Evolutionary conservation across 2,329 filamentous ascomycete genomes (phyloP).

Genomic region (Tolypocladium endophyticum): DNA sequence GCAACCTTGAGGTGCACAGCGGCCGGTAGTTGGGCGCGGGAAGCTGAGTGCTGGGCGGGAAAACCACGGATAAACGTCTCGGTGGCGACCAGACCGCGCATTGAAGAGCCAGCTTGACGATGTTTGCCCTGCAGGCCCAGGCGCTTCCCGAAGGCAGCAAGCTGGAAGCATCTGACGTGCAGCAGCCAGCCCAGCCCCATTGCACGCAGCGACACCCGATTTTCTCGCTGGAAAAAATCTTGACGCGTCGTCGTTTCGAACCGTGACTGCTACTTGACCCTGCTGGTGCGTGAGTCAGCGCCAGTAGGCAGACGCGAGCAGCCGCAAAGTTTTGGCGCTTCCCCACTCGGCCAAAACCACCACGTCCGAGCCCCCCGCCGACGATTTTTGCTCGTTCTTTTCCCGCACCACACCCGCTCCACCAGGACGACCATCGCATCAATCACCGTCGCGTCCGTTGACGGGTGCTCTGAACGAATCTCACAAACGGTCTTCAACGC

Average conservation of each 20-base stretch:
- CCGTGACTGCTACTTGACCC: background rate
- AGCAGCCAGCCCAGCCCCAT: background rate
- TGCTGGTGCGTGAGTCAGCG: background rate
- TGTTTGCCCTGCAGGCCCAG: background rate
- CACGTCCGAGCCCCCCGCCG: background rate
- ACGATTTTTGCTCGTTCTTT: background rate
- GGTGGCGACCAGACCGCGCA: background rate
- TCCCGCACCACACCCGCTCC: background rate
- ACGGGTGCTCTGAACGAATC: background rate
- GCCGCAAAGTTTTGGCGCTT: background rate
- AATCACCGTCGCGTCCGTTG: background rate
- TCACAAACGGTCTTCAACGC: background rate
- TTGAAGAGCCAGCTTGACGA: background rate
- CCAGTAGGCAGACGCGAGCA: background rate
- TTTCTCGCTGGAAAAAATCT: background rate
- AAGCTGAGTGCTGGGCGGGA: background rate
- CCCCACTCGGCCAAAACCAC: background rate
- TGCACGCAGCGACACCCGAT: background rate
- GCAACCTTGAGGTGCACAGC: too few relatives aligned
- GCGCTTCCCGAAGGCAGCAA: background rate
- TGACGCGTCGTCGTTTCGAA: background rate
- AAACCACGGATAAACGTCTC: background rate
- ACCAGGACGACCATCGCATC: background rate
- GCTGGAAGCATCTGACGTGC: background rate
- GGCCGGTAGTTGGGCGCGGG: background rate